A percentile compares a stretch with the other conserved stretches of the same genome.
Evolutionary conservation across 306 rosid genomes (phyloP).

Genomic region (Inga leiocalycina): DNA sequence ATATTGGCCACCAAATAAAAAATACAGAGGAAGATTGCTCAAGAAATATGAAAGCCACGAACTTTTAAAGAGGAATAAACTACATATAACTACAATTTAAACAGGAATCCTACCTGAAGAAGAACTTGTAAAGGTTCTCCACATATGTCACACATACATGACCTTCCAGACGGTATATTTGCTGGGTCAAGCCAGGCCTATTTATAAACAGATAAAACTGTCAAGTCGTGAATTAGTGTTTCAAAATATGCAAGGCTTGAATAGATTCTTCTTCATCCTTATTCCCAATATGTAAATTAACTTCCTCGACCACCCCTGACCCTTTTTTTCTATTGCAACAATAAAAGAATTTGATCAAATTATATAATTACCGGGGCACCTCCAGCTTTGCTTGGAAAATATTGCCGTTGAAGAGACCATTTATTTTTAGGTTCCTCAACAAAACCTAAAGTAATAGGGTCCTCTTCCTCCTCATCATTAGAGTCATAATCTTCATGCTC

Average conservation of each 20-base stretch:
- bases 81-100: neutral
- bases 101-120: conserved; percentile 66
- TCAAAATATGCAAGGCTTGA: neutral
- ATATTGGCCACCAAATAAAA: neutral
- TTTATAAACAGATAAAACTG: conserved; percentile 18
- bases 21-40: neutral
- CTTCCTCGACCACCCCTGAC: neutral
- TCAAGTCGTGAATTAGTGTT: neutral
- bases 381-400: conserved; percentile 90
- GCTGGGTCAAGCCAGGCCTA: conserved; percentile 96
- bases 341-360: neutral
- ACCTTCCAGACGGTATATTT: conserved; percentile 64
- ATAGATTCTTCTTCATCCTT: neutral
- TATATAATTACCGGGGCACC: conserved; percentile 70
- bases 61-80: neutral
- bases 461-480: conserved; percentile 54
- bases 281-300: neutral
- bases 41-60: neutral
- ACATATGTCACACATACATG: conserved; percentile 71
- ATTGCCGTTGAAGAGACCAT: conserved; percentile 60
- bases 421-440: conserved; percentile 54
- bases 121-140: conserved; percentile 70
- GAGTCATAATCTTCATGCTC: conserved; percentile 18
- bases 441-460: conserved; percentile 62
- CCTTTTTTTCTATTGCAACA: neutral